Base-by-base conservation (phyloP, 2,329 filamentous ascomycete genomes). In the Penicillium sp. region DNA sequence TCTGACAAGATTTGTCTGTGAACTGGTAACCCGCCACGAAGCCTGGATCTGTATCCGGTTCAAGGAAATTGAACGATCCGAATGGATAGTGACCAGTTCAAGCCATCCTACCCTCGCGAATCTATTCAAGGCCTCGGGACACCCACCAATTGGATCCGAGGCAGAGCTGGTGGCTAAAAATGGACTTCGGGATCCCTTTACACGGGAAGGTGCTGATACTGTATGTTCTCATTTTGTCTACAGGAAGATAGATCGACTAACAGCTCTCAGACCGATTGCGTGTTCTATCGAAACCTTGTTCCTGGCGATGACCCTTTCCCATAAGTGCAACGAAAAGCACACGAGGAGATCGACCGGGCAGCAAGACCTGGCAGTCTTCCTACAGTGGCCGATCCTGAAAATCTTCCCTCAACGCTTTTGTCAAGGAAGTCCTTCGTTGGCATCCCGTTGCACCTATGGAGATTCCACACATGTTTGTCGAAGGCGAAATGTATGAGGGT, bases 261-360 rank as follows among this genome's bases (percentile, higher is more conserved):
- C 13, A 16, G 16, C 24, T 24, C 5, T 10, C 43, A 79, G 78
- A 82, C 76, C 2, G 75, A 79, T 1, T 22, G 22, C 2, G 22
- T 78, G 72, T 0, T 69, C 77, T 0, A 60, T 81, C 3, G 63
- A 69, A 35, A 68, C 63, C 0, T 85, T 85, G 65, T 74, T 83
- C 19, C 74, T 86, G 0, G 83, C 82, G 0, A 85, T 85, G 69
- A 78, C 75, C 13, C 73, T 82, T 81, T 80, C 31, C 80, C 79
- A 0, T 77, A 79, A 7, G 80, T 83, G 22, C 78, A 85, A 22
- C 77, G 76, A 0, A 83, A 82, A 61, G 80, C 79, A 0, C 78
- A 83, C 36, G 70, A 72, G n/a, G 76, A 79, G 56, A 69, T 81
- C n/a, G 77, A 80, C 58, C 64, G 59, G 3, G 74, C 78, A 2